Percentiles rank a stretch among this genome's conserved stretches.
phyloP scores from a whole-genome alignment of 2,329 filamentous ascomycete species.

The Fusarium virguliforme region DNA sequence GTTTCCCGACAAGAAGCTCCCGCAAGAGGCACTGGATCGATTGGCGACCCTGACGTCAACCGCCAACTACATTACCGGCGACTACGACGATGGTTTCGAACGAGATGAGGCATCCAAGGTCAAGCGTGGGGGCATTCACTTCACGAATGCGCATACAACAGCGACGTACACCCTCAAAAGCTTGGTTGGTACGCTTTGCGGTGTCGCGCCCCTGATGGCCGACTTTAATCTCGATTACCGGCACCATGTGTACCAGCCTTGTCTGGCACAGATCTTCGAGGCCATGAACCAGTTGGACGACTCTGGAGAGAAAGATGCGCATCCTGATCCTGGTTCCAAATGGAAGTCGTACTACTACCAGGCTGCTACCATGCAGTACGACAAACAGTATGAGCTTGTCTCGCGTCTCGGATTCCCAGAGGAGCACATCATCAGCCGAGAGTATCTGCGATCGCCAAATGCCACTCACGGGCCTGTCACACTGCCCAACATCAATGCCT shows the following conservation, averaged over 20 bases:
- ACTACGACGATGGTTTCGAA: conserved; percentile 56
- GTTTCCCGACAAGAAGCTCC: conserved; percentile 53
- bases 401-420: conserved; percentile 52
- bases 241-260: conserved; percentile 63
- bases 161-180: conserved; percentile 63
- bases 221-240: conserved; percentile 62
- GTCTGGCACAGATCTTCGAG: conserved; percentile 60
- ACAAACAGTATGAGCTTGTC: conserved; percentile 55
- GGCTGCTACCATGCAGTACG: conserved; percentile 53
- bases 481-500: conserved; percentile 55
- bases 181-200: conserved; percentile 60
- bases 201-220: conserved; percentile 59
- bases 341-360: conserved; percentile 56
- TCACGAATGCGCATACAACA: conserved; percentile 60
- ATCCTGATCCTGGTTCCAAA: conserved; percentile 38
- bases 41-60: conserved; percentile 53
- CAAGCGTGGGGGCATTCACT: conserved; percentile 58
- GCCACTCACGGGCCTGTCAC: conserved; percentile 53
- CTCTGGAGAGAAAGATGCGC: conserved; percentile 5
- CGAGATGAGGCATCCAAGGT: conserved; percentile 34
- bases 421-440: conserved; percentile 50
- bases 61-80: conserved; percentile 56
- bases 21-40: conserved; percentile 51
- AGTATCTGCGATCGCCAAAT: conserved; percentile 51
- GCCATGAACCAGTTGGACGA: conserved; percentile 51